phyloP scores from a whole-genome alignment of 108 stramenopile genomes.

The Discostella stelligeroides region DNA sequence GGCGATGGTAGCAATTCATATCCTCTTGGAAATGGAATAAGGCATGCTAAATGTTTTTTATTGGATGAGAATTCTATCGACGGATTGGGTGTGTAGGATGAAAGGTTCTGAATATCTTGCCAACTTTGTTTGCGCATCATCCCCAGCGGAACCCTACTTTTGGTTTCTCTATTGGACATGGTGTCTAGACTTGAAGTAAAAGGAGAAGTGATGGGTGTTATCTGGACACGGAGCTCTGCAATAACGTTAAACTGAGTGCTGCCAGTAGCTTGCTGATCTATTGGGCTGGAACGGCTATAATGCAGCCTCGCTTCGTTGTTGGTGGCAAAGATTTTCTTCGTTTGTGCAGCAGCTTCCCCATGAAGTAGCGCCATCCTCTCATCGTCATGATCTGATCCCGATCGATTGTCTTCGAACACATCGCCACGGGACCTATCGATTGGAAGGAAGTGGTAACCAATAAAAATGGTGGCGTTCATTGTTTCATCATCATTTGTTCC shows the following conservation, averaged over 20 bases:
- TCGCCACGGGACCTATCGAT: neutral
- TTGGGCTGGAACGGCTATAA: neutral
- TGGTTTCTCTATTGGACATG: constrained; percentile 45
- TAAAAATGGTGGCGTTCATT: constrained; percentile 35
- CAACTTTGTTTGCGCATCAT: constrained; percentile 25
- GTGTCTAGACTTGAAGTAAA: constrained; percentile 32
- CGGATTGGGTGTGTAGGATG: constrained; percentile 24
- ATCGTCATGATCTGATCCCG: neutral
- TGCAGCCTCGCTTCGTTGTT: constrained; percentile 5
- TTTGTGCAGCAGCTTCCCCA: neutral
- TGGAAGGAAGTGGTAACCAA: constrained; percentile 31
- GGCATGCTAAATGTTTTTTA: constrained; percentile 37
- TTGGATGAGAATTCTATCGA: constrained; percentile 42
- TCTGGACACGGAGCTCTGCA: constrained; percentile 49
- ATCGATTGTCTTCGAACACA: neutral
- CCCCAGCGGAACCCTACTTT: constrained; percentile 43
- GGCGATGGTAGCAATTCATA: constrained; percentile 20
- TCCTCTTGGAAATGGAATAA: constrained; percentile 30
- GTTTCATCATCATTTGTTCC: constrained; percentile 45
- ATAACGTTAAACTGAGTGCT: constrained; percentile 26
- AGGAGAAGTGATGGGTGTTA: constrained; percentile 25
- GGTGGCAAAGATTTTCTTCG: neutral
- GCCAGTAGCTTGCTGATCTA: neutral
- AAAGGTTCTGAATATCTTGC: neutral
- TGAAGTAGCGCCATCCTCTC: constrained; percentile 2